These are phyloP conservation scores for Xenoacremonium recifei DNA, from an alignment of 2,329 filamentous ascomycete genomes.

Conservation along the genomic window DNA sequence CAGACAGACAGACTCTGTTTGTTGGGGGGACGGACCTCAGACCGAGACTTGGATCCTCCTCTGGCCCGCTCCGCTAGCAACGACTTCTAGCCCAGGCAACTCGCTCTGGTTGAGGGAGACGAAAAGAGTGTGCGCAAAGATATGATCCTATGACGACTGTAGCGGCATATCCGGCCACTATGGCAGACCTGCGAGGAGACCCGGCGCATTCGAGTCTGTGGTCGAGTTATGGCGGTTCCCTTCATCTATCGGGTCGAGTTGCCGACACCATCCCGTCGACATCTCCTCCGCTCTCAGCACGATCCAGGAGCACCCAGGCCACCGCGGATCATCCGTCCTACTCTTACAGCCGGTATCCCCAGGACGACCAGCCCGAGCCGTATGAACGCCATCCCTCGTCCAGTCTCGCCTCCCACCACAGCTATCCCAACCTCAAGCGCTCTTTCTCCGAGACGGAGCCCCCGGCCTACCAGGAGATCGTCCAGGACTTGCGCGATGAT, in stretches of 20 bases:
- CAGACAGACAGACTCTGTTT: too few relatives aligned
- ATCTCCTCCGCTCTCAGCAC: slow-evolving; percentile 46
- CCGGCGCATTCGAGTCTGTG: slow-evolving; percentile 56
- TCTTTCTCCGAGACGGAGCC: slow-evolving; percentile 56
- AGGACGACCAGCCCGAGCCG: slow-evolving; percentile 52
- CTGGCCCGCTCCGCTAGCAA: slow-evolving; percentile 19
- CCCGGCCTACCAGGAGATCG: slow-evolving; percentile 58
- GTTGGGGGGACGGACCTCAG: too few relatives aligned
- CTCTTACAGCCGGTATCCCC: slow-evolving; percentile 52
- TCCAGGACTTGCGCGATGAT: slow-evolving; percentile 59
- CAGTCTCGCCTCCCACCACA: slow-evolving; percentile 49
- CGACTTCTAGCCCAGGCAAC: slow-evolving; percentile 21
- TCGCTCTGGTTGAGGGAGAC: slow-evolving; percentile 22
- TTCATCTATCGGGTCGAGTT: slow-evolving; percentile 53
- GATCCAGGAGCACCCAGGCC: slow-evolving; percentile 49
- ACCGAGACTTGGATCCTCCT: too few relatives aligned
- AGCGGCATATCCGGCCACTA: slow-evolving; percentile 58
- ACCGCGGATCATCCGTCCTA: slow-evolving; percentile 51
- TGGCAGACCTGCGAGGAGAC: slow-evolving; percentile 63
- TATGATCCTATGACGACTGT: slow-evolving; percentile 62
- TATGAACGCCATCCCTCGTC: slow-evolving; percentile 54
- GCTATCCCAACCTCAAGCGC: slow-evolving; percentile 56
- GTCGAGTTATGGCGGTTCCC: slow-evolving; percentile 55
- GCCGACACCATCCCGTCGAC: slow-evolving; percentile 47
- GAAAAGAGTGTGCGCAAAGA: slow-evolving; percentile 26